Conservation (phyloP, 139 green algal genomes). For the Asterochloris erici region DNA sequence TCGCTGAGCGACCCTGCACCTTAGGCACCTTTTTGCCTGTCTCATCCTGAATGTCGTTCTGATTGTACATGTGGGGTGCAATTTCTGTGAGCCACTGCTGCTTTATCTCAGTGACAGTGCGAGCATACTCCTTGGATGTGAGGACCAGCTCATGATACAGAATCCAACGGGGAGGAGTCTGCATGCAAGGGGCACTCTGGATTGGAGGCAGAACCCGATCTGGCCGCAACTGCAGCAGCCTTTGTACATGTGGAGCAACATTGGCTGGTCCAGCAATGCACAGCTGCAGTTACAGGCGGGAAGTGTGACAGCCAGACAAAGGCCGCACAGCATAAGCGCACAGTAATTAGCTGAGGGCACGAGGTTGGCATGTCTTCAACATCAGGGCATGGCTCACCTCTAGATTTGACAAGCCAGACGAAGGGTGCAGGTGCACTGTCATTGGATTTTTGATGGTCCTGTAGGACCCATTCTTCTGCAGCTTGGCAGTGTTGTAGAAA, state of each 20-base stretch:
- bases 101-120: constrained; percentile 90
- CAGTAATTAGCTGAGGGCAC: background rate
- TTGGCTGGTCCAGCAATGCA: too few relatives aligned
- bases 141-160: constrained; percentile 97
- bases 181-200: background rate
- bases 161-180: constrained; percentile 64
- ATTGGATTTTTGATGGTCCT: constrained; percentile 93
- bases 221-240: background rate
- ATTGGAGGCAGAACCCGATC: background rate
- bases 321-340: too few relatives aligned
- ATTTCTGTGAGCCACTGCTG: constrained; percentile 96
- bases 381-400: constrained; percentile 38
- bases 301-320: too few relatives aligned
- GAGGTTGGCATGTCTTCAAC: background rate
- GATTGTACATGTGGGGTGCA: constrained; percentile 92
- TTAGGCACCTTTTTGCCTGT: constrained; percentile 83
- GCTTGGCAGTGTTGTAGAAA: constrained; percentile 92
- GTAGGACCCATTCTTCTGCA: constrained; percentile 91
- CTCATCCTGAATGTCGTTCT: constrained; percentile 31
- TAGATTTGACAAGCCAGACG: constrained; percentile 54
- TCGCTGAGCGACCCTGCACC: constrained; percentile 49
- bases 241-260: background rate
- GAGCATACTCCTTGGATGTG: constrained; percentile 98
- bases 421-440: constrained; percentile 96
- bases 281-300: too few relatives aligned